Percentiles rank a stretch among this genome's conserved stretches.
These are phyloP conservation scores for Eucalyptus tenuipes DNA, from an alignment of 345 rosid genomes.

Conservation along the genomic window DNA sequence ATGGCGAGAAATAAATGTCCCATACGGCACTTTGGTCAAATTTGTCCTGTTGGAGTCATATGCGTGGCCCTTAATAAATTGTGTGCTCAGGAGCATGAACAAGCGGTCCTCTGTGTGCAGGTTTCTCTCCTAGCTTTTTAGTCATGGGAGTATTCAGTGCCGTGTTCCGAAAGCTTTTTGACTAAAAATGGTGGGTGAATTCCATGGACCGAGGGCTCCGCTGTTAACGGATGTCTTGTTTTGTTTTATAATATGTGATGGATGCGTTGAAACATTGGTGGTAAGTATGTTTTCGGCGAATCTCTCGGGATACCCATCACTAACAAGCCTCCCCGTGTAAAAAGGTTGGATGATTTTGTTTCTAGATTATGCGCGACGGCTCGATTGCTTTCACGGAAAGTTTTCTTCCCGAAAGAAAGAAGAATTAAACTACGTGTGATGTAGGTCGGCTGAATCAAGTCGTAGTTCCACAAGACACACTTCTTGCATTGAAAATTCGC, in stretches of 20 bases:
- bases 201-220: not conserved
- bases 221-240: not conserved
- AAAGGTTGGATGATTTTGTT: not conserved
- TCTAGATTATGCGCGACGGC: not conserved
- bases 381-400: not conserved
- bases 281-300: not conserved
- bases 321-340: not conserved
- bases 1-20: not conserved
- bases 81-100: not conserved
- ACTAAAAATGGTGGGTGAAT: not conserved
- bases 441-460: not conserved
- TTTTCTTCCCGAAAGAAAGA: not conserved
- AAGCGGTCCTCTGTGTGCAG: not conserved
- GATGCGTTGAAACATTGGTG: not conserved
- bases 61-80: not conserved
- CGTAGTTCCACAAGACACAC: not conserved
- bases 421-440: not conserved
- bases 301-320: not conserved
- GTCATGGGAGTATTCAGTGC: not conserved
- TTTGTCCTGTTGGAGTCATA: not conserved
- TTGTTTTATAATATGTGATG: not conserved
- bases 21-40: not conserved
- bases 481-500: not conserved
- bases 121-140: not conserved
- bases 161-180: not conserved